A percentile compares a stretch with the other conserved stretches of the same genome.
These are phyloP conservation scores for Coleophoma crateriformis DNA, from an alignment of 2,329 filamentous ascomycete species.

Conservation along the genomic window DNA sequence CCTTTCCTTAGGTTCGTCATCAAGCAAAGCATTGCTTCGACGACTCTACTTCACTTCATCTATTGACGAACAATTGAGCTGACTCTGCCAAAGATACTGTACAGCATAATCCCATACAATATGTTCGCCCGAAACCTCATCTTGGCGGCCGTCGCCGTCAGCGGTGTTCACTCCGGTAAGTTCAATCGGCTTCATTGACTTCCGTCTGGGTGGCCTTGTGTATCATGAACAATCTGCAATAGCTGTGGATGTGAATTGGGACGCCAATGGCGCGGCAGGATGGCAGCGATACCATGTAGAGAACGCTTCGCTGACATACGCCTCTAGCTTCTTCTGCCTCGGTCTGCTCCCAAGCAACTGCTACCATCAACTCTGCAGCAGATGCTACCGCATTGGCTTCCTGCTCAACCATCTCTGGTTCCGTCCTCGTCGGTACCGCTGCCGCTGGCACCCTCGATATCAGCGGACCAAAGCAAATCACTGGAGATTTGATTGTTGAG, in stretches of 20 bases:
- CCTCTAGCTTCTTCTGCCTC: conserved; percentile 2
- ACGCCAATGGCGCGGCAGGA: too few relatives aligned
- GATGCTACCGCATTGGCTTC: conserved; percentile 20
- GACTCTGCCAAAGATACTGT: conserved; percentile 15
- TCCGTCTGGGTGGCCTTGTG: background rate
- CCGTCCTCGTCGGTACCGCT: conserved; percentile 26
- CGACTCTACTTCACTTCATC: conserved; percentile 5
- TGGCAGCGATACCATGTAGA: background rate
- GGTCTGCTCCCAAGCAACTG: conserved; percentile 21
- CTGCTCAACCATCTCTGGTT: conserved; percentile 25
- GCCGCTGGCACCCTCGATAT: conserved; percentile 43
- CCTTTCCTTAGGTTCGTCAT: background rate
- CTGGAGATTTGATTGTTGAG: conserved; percentile 49
- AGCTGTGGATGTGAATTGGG: too few relatives aligned
- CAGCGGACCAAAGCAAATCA: conserved; percentile 50
- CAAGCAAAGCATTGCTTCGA: conserved; percentile 4
- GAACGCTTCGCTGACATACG: background rate
- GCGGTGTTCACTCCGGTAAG: conserved; percentile 20
- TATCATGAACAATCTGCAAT: too few relatives aligned
- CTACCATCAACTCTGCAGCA: conserved; percentile 23
- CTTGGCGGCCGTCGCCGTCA: conserved; percentile 15
- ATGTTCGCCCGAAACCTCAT: conserved; percentile 20
- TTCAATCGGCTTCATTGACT: conserved; percentile 1
- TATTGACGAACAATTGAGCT: conserved; percentile 10
- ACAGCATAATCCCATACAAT: conserved; percentile 16